Percentiles rank a stretch among this genome's conserved stretches.
Conservation (phyloP, 202 grass and related monocot species). For the Carex arenaria region DNA sequence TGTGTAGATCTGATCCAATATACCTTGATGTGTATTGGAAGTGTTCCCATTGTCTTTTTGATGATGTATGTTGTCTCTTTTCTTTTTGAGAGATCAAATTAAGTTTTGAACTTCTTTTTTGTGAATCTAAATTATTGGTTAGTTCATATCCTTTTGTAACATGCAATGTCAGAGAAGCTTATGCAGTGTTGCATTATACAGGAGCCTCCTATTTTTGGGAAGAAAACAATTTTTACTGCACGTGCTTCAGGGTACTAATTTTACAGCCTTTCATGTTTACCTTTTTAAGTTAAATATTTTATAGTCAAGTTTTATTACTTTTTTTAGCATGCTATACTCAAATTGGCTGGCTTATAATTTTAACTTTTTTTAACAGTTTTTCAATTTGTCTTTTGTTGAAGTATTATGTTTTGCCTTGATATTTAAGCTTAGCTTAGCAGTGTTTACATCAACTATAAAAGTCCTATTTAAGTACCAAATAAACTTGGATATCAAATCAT, state of each 20-base stretch:
- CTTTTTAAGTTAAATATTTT: neutral
- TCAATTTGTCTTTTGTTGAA: neutral
- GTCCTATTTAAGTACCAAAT: slow-evolving; percentile 12
- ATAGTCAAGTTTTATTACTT: neutral
- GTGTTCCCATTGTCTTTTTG: neutral
- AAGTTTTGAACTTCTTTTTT: neutral
- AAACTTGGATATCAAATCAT: neutral
- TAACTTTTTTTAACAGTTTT: neutral
- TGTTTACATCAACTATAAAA: neutral
- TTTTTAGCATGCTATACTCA: neutral
- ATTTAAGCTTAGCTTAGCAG: neutral
- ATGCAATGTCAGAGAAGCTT: neutral
- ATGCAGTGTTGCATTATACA: slow-evolving; percentile 31
- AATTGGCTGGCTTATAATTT: neutral
- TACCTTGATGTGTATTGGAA: neutral
- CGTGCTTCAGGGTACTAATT: slow-evolving; percentile 74
- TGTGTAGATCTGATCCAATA: neutral
- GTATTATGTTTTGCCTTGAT: neutral
- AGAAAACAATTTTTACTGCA: slow-evolving; percentile 90
- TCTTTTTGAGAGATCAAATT: neutral
- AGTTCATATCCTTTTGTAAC: neutral
- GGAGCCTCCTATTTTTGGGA: slow-evolving; percentile 97
- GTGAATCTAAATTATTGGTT: neutral
- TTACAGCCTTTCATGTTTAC: neutral
- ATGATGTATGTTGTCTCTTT: neutral